phyloP scores from a whole-genome alignment of 140 eudicot species.

The Artemisia princeps region DNA sequence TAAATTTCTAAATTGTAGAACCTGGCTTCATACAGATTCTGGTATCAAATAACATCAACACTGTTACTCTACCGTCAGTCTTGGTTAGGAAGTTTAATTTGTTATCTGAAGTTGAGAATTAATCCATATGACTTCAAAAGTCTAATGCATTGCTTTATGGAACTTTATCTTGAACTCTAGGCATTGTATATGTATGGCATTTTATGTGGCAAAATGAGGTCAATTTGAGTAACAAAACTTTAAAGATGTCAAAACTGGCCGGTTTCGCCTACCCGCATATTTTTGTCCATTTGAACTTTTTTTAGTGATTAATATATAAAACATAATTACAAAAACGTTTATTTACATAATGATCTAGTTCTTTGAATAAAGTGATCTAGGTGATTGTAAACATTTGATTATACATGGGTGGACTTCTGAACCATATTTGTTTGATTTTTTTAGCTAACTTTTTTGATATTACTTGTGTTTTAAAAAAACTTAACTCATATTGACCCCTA shows the following conservation, averaged over 20 bases:
- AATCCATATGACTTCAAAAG: not conserved
- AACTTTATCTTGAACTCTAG: not conserved
- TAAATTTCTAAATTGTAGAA: constrained; percentile 21
- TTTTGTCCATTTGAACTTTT: not conserved
- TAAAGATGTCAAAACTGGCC: no score
- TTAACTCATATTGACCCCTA: not conserved
- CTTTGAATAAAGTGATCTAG: not conserved
- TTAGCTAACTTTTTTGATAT: not conserved
- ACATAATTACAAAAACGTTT: not conserved
- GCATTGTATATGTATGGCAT: not conserved
- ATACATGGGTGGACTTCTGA: no score
- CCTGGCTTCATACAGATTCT: not conserved
- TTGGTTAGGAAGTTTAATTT: no score
- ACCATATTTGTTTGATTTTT: not conserved
- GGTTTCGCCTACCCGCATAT: constrained; percentile 8
- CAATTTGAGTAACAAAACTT: not conserved
- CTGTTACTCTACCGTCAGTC: not conserved
- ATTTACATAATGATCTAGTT: not conserved
- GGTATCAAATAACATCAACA: not conserved
- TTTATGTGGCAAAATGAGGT: not conserved
- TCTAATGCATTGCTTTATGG: not conserved
- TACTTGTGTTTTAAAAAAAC: not conserved
- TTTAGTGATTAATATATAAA: not conserved
- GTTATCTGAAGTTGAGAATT: no score
- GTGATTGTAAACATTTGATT: not conserved